These are phyloP conservation scores for Incumbomyces lentus DNA, from an alignment of 2,329 filamentous ascomycete species.

Conservation along the genomic window DNA sequence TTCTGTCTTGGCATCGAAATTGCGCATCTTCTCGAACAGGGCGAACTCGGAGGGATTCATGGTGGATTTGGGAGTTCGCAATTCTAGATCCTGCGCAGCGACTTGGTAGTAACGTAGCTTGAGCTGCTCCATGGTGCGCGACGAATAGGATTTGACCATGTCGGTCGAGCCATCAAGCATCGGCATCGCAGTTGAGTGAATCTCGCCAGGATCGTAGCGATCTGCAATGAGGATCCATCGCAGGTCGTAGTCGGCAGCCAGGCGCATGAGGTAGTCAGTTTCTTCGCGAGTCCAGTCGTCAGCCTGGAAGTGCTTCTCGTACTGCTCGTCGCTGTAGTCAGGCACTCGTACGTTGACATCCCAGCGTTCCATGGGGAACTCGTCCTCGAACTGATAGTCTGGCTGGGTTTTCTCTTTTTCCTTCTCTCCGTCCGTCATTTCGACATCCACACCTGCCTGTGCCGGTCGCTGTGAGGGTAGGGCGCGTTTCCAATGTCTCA, in stretches of 20 bases:
- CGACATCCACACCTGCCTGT: constrained; percentile 22
- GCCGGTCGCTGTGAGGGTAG: constrained; percentile 19
- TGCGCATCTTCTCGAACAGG: constrained; percentile 72
- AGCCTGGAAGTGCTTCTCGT: constrained; percentile 61
- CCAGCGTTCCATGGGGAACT: constrained; percentile 68
- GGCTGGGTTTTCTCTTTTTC: constrained; percentile 27
- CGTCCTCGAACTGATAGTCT: constrained; percentile 30
- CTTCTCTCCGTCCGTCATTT: constrained; percentile 21
- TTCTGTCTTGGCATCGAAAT: constrained; percentile 76
- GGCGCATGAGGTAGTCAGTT: constrained; percentile 76
- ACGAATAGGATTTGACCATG: constrained; percentile 26
- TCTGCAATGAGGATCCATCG: constrained; percentile 90
- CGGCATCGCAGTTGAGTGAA: constrained; percentile 18
- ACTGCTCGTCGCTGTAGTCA: constrained; percentile 78
- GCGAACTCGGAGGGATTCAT: constrained; percentile 83
- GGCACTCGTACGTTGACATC: constrained; percentile 72
- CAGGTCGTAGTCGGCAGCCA: constrained; percentile 69
- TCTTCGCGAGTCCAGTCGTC: constrained; percentile 83
- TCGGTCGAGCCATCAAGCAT: constrained; percentile 30
- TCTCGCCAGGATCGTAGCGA: constrained; percentile 60
- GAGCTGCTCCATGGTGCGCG: constrained; percentile 74
- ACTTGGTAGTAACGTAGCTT: constrained; percentile 87
- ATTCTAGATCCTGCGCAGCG: constrained; percentile 68
- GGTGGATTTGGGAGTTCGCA: constrained; percentile 67
- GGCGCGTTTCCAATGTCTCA: constrained; percentile 73